phyloP scores from a whole-genome alignment of 495 filamentous ascomycete species.

The Tuber aestivum region DNA sequence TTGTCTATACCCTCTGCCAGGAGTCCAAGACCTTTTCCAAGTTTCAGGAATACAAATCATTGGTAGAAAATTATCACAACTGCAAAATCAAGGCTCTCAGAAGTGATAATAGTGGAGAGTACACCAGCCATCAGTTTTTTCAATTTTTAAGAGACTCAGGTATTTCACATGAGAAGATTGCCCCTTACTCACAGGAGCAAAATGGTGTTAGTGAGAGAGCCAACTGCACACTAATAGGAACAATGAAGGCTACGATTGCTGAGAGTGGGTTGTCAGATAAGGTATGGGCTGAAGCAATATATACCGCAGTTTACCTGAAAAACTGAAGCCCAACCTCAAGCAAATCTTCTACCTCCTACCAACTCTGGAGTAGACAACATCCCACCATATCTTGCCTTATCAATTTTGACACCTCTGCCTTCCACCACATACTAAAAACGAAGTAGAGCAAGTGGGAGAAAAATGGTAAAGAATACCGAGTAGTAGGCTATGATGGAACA shows the following conservation, averaged over 20 bases:
- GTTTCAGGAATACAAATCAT: no score
- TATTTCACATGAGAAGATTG: no score
- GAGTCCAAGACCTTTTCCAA: no score
- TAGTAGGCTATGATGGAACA: neutral
- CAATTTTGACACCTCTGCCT: fast-evolving
- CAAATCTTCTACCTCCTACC: neutral
- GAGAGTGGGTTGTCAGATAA: fast-evolving
- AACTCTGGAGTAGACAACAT: neutral
- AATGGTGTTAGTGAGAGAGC: no score
- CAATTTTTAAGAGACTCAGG: no score
- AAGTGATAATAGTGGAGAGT: no score
- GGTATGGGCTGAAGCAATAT: neutral
- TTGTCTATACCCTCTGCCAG: no score
- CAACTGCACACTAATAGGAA: neutral
- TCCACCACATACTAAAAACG: neutral
- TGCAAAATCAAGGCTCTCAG: no score
- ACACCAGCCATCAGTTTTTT: no score
- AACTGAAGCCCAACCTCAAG: neutral
- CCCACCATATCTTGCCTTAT: neutral
- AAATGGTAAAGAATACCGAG: neutral
- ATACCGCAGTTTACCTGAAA: no score
- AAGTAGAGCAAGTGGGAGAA: neutral
- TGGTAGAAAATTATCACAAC: no score
- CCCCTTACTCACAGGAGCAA: no score
- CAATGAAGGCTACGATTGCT: neutral